Evolutionary conservation across 2,329 filamentous ascomycete species (phyloP).

Genomic region (Clarireedia hainanense): DNA sequence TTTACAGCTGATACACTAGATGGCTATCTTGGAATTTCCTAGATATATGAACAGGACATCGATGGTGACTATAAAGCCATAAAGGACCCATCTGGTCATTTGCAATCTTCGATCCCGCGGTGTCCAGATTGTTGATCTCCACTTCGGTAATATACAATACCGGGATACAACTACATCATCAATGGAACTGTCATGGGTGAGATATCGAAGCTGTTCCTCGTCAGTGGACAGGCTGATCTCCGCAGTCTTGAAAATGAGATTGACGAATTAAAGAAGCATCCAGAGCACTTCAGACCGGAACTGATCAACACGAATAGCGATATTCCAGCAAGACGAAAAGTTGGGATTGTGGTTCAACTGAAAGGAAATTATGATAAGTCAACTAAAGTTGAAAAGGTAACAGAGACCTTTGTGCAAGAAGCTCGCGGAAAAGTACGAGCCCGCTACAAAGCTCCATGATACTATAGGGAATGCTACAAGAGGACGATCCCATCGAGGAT

Average conservation of each 20-base stretch:
- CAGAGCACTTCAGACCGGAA: too few species aligned
- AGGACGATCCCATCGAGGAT: background rate
- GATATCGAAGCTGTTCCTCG: slow-evolving; percentile 31
- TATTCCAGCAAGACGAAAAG: too few species aligned
- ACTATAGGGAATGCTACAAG: slow-evolving; percentile 26
- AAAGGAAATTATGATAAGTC: slow-evolving; percentile 16
- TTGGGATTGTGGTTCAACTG: background rate
- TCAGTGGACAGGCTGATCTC: slow-evolving; percentile 23
- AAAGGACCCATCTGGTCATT: slow-evolving; percentile 20
- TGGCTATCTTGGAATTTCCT: slow-evolving; percentile 43
- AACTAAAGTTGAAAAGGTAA: slow-evolving; percentile 15
- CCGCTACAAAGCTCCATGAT: slow-evolving; percentile 33
- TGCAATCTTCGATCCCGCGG: slow-evolving; percentile 23
- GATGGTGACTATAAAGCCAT: slow-evolving; percentile 22
- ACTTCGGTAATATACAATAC: slow-evolving; percentile 28
- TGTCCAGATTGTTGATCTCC: slow-evolving; percentile 31
- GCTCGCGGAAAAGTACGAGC: slow-evolving; percentile 30
- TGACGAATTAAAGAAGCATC: slow-evolving; percentile 2
- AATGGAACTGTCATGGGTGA: slow-evolving; percentile 33
- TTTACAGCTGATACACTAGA: slow-evolving; percentile 53
- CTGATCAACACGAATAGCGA: too few species aligned
- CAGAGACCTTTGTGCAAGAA: slow-evolving; percentile 22
- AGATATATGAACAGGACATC: slow-evolving; percentile 27
- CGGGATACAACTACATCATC: slow-evolving; percentile 32
- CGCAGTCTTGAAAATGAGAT: slow-evolving; percentile 20